These are phyloP conservation scores for Madurella mycetomatis DNA, from an alignment of 2,329 filamentous ascomycete species.

Conservation along the genomic window DNA sequence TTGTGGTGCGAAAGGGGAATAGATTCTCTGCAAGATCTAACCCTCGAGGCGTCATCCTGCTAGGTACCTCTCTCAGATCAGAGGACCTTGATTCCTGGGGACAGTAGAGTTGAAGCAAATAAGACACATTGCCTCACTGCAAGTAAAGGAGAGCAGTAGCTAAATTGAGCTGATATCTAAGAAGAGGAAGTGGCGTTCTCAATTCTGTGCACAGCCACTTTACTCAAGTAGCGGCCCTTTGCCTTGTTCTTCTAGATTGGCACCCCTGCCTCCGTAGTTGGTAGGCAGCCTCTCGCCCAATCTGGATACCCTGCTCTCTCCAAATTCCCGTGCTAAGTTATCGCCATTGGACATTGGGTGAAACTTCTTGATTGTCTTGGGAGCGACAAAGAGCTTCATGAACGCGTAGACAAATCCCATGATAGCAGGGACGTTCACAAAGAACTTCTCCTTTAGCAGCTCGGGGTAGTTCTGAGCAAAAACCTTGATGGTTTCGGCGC, in stretches of 20 bases:
- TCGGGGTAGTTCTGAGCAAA: constrained; percentile 85
- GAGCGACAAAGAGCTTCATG: constrained; percentile 70
- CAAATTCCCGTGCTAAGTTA: constrained; percentile 58
- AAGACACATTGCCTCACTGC: too few relatives aligned
- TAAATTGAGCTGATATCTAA: too few relatives aligned
- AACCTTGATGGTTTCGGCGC: constrained; percentile 73
- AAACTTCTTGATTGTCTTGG: constrained; percentile 73
- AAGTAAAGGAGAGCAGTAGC: too few relatives aligned
- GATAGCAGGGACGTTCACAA: constrained; percentile 85
- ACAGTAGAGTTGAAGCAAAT: too few relatives aligned
- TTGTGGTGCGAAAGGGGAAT: too few relatives aligned
- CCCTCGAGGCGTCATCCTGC: too few relatives aligned
- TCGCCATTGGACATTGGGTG: constrained; percentile 71
- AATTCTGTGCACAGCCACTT: background rate
- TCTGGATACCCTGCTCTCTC: constrained; percentile 46
- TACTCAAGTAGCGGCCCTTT: constrained; percentile 26
- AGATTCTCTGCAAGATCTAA: too few relatives aligned
- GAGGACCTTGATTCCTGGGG: too few relatives aligned
- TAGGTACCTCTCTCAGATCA: too few relatives aligned
- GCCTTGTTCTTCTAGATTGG: constrained; percentile 24
- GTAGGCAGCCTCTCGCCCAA: constrained; percentile 64
- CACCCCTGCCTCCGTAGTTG: constrained; percentile 73
- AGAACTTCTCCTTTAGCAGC: constrained; percentile 85
- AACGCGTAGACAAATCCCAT: constrained; percentile 84
- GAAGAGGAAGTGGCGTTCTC: too few relatives aligned